These are phyloP conservation scores for Choiromyces venosus DNA, from an alignment of 495 filamentous ascomycete genomes.

Conservation along the genomic window DNA sequence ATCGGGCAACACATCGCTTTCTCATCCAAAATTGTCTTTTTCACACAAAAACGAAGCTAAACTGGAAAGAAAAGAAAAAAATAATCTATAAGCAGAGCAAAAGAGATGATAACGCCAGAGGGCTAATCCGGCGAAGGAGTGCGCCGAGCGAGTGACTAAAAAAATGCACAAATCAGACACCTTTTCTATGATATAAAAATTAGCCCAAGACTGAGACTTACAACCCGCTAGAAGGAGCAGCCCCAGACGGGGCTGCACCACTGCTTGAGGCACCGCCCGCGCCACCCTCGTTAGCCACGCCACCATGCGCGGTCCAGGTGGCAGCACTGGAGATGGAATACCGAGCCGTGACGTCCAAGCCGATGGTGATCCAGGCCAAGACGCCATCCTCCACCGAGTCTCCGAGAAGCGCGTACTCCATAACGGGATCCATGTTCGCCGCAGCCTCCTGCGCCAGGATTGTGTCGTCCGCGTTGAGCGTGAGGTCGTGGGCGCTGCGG, in stretches of 20 bases:
- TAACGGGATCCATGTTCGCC: constrained; percentile 53
- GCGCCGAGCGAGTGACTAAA: too few relatives aligned
- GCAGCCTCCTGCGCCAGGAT: constrained; percentile 47
- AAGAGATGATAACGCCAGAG: too few relatives aligned
- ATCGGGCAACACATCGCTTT: too few relatives aligned
- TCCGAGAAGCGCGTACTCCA: constrained; percentile 54
- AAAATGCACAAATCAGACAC: too few relatives aligned
- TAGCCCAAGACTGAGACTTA: too few relatives aligned
- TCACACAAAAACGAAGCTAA: too few relatives aligned
- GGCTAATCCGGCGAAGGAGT: too few relatives aligned
- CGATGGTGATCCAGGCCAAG: constrained; percentile 52
- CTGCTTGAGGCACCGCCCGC: constrained; percentile 22
- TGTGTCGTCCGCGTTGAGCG: constrained; percentile 52
- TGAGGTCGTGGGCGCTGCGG: constrained; percentile 52
- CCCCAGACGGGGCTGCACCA: constrained; percentile 17
- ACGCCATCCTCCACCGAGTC: constrained; percentile 50
- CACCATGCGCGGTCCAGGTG: constrained; percentile 37
- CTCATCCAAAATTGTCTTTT: too few relatives aligned
- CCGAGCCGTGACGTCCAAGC: constrained; percentile 44
- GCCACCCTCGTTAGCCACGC: constrained; percentile 27
- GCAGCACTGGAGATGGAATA: constrained; percentile 39
- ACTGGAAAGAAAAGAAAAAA: too few relatives aligned
- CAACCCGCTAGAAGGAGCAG: constrained; percentile 14
- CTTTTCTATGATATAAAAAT: too few relatives aligned
- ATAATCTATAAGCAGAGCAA: too few relatives aligned